Conservation (phyloP, 1,139 yeast species). For the Saccharomyces hybrid region DNA sequence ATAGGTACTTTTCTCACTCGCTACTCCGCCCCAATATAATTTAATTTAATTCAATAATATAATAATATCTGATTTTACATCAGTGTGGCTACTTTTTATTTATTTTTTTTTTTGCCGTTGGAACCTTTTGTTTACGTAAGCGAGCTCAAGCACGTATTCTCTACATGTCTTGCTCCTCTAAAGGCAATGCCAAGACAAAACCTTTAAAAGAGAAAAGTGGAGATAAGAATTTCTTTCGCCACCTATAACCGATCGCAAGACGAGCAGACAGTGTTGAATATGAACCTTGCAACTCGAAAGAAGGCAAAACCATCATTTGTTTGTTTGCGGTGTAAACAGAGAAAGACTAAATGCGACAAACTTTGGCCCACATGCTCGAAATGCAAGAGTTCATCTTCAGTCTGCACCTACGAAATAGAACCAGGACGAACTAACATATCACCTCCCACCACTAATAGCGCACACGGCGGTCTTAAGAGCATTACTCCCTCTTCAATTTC, state of each 20-base stretch:
- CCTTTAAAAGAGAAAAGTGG: no score
- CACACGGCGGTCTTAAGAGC: background rate
- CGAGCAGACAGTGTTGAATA: background rate
- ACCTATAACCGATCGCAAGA: background rate
- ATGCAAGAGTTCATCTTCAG: slow-evolving; percentile 8
- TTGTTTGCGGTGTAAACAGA: slow-evolving; percentile 13
- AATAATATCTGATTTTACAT: no score
- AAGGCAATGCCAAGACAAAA: no score
- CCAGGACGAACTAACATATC: slow-evolving; percentile 1
- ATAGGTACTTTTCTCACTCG: no score
- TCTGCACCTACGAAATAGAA: slow-evolving; percentile 9
- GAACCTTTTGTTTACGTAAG: no score
- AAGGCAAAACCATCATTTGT: slow-evolving; percentile 6
- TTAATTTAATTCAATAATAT: no score
- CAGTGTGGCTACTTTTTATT: no score
- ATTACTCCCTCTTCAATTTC: background rate
- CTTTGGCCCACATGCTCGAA: slow-evolving; percentile 14
- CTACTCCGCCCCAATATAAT: no score
- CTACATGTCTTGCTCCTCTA: no score
- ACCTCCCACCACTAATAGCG: background rate
- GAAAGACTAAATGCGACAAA: slow-evolving; percentile 19
- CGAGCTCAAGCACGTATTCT: no score
- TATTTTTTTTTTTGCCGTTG: no score
- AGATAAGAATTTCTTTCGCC: background rate
- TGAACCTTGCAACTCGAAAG: background rate